Percentiles rank a stretch among this genome's conserved stretches.
Evolutionary conservation across 129 eudicot species (phyloP).

Genomic region (Escallonia herrerae): DNA sequence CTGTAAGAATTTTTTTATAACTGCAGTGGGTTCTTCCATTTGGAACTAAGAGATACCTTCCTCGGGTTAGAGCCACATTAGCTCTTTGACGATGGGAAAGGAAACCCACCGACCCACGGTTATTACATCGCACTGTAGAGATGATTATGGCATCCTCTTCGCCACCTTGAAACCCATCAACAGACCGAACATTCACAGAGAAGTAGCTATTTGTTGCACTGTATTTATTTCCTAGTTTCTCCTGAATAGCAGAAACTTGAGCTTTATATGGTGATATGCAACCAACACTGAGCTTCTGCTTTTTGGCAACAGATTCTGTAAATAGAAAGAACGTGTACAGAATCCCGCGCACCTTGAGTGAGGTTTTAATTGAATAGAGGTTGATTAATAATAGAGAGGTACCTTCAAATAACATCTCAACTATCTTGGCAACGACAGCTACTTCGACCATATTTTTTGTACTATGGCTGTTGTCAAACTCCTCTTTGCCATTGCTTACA

Average conservation of each 20-base stretch:
- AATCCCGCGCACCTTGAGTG: neutral
- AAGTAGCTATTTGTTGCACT: slow-evolving; percentile 14
- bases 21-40: neutral
- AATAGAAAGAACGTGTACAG: neutral
- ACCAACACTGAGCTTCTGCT: slow-evolving; percentile 50
- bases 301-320: slow-evolving; percentile 29
- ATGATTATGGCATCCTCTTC: slow-evolving; percentile 73
- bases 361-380: neutral
- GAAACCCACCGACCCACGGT: slow-evolving; percentile 46
- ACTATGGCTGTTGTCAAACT: slow-evolving; percentile 29
- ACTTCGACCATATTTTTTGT: slow-evolving; percentile 51
- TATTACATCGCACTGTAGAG: slow-evolving; percentile 54
- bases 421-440: slow-evolving; percentile 37
- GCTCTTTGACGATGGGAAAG: slow-evolving; percentile 43
- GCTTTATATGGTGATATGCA: slow-evolving; percentile 69
- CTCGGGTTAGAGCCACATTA: slow-evolving; percentile 84
- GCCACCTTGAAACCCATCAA: slow-evolving; percentile 80
- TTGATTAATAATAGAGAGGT: neutral
- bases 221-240: slow-evolving; percentile 25
- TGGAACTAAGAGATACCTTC: slow-evolving; percentile 36
- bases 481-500: slow-evolving; percentile 26
- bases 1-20: neutral
- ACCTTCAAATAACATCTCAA: slow-evolving; percentile 46
- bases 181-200: slow-evolving; percentile 38
- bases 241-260: slow-evolving; percentile 52